Base-by-base conservation (phyloP, 768 basidiomycete species). In the Tulasnella sp. region DNA sequence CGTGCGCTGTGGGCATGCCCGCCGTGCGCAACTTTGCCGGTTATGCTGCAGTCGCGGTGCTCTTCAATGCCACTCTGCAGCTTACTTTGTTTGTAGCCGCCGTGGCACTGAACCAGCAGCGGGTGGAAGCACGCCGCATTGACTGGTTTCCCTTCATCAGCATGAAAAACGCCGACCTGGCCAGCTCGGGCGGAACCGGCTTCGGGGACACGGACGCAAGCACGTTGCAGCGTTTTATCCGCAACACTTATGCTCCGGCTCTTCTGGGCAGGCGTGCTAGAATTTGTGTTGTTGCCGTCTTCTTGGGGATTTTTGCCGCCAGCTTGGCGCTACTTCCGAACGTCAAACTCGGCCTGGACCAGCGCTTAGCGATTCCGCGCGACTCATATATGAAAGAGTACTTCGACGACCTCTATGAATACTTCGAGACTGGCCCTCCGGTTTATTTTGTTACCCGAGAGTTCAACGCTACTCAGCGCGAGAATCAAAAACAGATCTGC, bases 1-100 rank as follows among this genome's bases (percentile, higher is more conserved):
- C 94, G n/a, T 91, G 92, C 2, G 71, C 96, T 25, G 94, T 98
- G 9, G 92, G 92, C 3, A 94, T 98, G 94, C 94, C 94, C 2
- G 94, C 94, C 29, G 94, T 98, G 11, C 80, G 92, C 27, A 98
- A 98, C 70, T 99, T 99, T 70, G 94, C 94, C 0, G 74, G 97
- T 46, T 99, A 98, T 68, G 94, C 94, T 0, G 93, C 94, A 1
- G 93, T 91, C 15, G 93, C 92, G 65, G 94, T 98, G 2, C 73
- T 93, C 30, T 69, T 99, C 61, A 96, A 97, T 60, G 91, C 92
- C 0, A 65, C 87, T 2, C 74, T 99, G 17, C 94, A 99, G 79
- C 79, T 92, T 3, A 97, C 94, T 0, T 87, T 97, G 2, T 96
- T 98, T 64, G 76, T 94, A 62, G 87, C 87, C 65, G 92, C 91